Percentiles rank a stretch among this genome's conserved stretches.
Evolutionary conservation across 768 basidiomycete species (phyloP).

Genomic region (Trametopsis cervina): DNA sequence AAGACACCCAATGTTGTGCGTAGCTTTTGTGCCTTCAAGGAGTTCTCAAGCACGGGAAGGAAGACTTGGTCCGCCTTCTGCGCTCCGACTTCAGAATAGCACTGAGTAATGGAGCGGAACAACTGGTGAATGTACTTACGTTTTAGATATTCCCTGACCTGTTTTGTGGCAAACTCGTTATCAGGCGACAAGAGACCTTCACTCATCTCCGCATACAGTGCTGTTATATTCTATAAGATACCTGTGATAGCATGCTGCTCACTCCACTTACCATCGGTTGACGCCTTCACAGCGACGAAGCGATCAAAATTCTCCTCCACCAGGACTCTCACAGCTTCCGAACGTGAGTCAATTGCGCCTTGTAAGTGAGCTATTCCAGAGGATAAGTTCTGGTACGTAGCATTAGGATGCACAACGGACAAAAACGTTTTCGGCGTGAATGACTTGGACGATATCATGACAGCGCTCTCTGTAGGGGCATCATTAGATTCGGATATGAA

Average conservation of each 20-base stretch:
- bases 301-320: conserved; percentile 98
- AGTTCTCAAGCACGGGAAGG: conserved; percentile 91
- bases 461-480: conserved; percentile 54
- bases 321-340: conserved; percentile 88
- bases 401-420: conserved; percentile 87
- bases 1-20: conserved; percentile 92
- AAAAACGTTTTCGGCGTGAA: conserved; percentile 96
- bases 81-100: conserved; percentile 59
- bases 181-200: conserved; percentile 73
- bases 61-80: conserved; percentile 94
- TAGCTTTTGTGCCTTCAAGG: conserved; percentile 88
- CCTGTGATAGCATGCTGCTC: background rate
- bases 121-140: conserved; percentile 42
- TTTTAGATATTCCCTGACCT: conserved; percentile 79
- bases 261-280: conserved; percentile 71
- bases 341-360: conserved; percentile 80
- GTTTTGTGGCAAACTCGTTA: conserved; percentile 77
- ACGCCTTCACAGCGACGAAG: conserved; percentile 95
- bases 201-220: conserved; percentile 87
- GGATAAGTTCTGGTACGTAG: conserved; percentile 87
- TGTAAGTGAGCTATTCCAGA: conserved; percentile 69
- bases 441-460: conserved; percentile 84
- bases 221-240: conserved; percentile 33
- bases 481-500: background rate
- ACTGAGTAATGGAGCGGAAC: background rate